Conservation (phyloP, 257 asterid genomes). For the Solanum rostratum region DNA sequence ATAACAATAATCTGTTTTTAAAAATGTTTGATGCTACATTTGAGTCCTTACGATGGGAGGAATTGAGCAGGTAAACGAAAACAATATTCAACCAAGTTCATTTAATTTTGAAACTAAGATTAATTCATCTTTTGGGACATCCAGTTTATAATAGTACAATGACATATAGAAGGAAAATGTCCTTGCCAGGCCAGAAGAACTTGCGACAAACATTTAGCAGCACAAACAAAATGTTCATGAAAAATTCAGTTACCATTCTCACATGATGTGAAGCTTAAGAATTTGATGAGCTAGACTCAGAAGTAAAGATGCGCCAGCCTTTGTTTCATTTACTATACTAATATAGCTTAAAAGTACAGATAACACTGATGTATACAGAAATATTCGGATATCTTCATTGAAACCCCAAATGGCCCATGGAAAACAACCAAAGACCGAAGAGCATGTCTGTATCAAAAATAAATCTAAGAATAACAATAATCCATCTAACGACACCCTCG, state of each 20-base stretch:
- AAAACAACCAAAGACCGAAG: not conserved
- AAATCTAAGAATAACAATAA: not conserved
- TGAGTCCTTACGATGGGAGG: too few species aligned
- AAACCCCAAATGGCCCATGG: not conserved
- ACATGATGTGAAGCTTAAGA: not conserved
- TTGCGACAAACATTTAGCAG: not conserved
- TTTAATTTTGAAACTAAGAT: too few species aligned
- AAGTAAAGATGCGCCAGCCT: not conserved
- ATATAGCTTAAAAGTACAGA: not conserved
- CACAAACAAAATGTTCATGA: not conserved
- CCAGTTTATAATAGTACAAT: too few species aligned
- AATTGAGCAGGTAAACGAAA: too few species aligned
- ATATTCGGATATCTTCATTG: not conserved
- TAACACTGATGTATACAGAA: not conserved
- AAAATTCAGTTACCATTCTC: not conserved
- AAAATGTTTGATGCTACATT: too few species aligned
- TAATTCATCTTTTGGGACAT: too few species aligned
- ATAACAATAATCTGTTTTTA: too few species aligned
- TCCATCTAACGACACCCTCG: not conserved
- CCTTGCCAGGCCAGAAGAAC: not conserved
- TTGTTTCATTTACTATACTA: not conserved
- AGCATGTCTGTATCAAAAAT: not conserved
- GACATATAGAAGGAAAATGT: too few species aligned
- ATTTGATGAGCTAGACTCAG: not conserved
- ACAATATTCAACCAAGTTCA: too few species aligned